Evolutionary conservation across 2,329 filamentous ascomycete species (phyloP).

Genomic region (Pyricularia sp.): DNA sequence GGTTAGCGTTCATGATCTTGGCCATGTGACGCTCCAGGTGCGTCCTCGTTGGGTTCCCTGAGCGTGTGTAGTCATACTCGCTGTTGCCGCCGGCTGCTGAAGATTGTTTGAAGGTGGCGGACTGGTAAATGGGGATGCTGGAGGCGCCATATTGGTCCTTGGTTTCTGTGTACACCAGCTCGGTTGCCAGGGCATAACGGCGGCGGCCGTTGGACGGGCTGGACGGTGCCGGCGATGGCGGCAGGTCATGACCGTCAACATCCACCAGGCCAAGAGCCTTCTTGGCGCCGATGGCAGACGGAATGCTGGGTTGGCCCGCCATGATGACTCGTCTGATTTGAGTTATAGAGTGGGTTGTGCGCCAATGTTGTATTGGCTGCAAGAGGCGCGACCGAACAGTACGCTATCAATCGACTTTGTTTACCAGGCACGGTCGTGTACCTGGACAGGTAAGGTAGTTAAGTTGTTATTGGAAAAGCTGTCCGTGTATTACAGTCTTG

Average conservation of each 20-base stretch:
- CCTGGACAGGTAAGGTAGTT: not conserved
- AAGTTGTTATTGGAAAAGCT: not conserved
- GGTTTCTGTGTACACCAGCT: conserved; percentile 91
- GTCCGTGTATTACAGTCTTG: not conserved
- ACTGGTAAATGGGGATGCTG: conserved; percentile 96
- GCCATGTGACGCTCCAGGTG: conserved; percentile 94
- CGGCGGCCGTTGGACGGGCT: conserved; percentile 72
- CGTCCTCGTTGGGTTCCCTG: conserved; percentile 90
- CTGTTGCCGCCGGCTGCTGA: conserved; percentile 63
- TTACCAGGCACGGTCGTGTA: not conserved
- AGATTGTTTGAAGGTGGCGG: conserved; percentile 93
- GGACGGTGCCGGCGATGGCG: conserved; percentile 87
- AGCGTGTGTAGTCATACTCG: conserved; percentile 98
- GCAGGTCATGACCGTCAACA: conserved; percentile 74
- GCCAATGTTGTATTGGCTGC: not conserved
- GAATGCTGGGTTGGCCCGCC: not conserved
- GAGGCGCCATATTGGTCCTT: conserved; percentile 96
- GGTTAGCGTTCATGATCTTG: conserved; percentile 95
- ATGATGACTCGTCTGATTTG: not conserved
- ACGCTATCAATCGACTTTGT: not conserved
- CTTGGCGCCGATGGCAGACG: conserved; percentile 3
- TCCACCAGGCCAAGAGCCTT: conserved; percentile 44
- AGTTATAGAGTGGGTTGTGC: not conserved
- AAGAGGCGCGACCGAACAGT: not conserved
- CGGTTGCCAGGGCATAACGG: conserved; percentile 89